Evolutionary conservation across 2,329 filamentous ascomycete genomes (phyloP).

Genomic region (Hypoxylon sp.): DNA sequence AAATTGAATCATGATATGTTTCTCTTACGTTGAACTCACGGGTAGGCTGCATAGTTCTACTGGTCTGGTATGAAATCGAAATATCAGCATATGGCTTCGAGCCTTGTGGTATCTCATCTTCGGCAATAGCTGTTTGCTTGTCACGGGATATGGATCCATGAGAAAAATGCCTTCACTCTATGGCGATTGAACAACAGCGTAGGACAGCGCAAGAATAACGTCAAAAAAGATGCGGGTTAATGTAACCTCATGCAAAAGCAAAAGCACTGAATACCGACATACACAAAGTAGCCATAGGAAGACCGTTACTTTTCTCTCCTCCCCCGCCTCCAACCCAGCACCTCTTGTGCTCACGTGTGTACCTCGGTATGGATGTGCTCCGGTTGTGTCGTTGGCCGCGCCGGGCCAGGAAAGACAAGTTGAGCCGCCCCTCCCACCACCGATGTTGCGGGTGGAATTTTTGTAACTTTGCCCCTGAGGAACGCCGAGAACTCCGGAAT

Average conservation of each 20-base stretch:
- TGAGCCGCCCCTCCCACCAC: slow-evolving; percentile 5
- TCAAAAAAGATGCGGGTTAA: slow-evolving; percentile 9
- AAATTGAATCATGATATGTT: too few relatives aligned
- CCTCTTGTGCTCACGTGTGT: background rate
- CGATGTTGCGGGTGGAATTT: slow-evolving; percentile 1
- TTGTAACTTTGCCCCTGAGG: slow-evolving; percentile 9
- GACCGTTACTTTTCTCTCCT: background rate
- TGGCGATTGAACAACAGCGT: slow-evolving; percentile 1
- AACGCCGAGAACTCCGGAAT: slow-evolving; percentile 28
- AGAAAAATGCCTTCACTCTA: background rate
- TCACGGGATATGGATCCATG: too few relatives aligned
- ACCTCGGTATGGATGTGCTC: too few relatives aligned
- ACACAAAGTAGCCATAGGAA: background rate
- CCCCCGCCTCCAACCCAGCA: background rate
- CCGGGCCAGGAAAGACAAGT: slow-evolving; percentile 10
- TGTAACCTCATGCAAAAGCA: slow-evolving; percentile 4
- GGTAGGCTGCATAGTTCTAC: too few relatives aligned
- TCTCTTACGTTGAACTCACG: too few relatives aligned
- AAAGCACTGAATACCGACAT: slow-evolving; percentile 6
- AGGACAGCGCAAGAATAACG: slow-evolving; percentile 1
- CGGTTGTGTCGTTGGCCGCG: background rate
- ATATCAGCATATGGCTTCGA: background rate
- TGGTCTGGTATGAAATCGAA: too few relatives aligned
- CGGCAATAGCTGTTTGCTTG: too few relatives aligned
- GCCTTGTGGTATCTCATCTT: background rate